These are phyloP conservation scores for Symbiotaphrina buchneri DNA, from an alignment of 495 filamentous ascomycete genomes.

Conservation along the genomic window DNA sequence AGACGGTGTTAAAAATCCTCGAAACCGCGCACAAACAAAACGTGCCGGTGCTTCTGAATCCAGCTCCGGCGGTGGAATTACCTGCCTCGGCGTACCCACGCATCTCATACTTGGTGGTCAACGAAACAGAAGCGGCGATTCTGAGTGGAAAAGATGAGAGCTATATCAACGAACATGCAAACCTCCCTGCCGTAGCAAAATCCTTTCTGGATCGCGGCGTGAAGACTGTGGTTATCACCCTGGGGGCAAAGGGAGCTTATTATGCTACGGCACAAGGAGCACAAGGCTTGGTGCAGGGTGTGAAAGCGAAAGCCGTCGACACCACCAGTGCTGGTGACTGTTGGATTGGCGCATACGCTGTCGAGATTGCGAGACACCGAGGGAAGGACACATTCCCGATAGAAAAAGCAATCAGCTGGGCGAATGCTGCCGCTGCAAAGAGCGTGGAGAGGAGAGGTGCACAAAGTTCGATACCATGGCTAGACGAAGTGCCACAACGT, in stretches of 20 bases:
- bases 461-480: conserved; percentile 77
- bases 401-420: conserved; percentile 36
- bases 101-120: conserved; percentile 65
- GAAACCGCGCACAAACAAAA: conserved; percentile 21
- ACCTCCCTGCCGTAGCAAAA: conserved; percentile 19
- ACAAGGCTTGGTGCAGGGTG: conserved; percentile 14
- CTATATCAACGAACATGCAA: conserved; percentile 20
- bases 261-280: conserved; percentile 18
- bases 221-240: conserved; percentile 55
- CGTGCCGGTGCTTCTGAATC: conserved; percentile 55
- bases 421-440: conserved; percentile 50
- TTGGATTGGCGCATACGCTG: conserved; percentile 75
- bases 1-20: conserved; percentile 46
- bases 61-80: conserved; percentile 39
- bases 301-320: conserved; percentile 52
- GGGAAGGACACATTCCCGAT: conserved; percentile 19
- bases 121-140: conserved; percentile 74
- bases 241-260: conserved; percentile 52
- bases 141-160: conserved; percentile 29
- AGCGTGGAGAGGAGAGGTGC: conserved; percentile 62
- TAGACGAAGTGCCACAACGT: conserved; percentile 63
- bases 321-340: conserved; percentile 92
- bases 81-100: conserved; percentile 41
- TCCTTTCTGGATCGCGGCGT: conserved; percentile 47
- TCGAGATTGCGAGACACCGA: conserved; percentile 25